Evolutionary conservation across 1,284 basidiomycete genomes (phyloP), one percentile per base, ranked within the genome.

Genomic region (Trichosporon sp.): DNA sequence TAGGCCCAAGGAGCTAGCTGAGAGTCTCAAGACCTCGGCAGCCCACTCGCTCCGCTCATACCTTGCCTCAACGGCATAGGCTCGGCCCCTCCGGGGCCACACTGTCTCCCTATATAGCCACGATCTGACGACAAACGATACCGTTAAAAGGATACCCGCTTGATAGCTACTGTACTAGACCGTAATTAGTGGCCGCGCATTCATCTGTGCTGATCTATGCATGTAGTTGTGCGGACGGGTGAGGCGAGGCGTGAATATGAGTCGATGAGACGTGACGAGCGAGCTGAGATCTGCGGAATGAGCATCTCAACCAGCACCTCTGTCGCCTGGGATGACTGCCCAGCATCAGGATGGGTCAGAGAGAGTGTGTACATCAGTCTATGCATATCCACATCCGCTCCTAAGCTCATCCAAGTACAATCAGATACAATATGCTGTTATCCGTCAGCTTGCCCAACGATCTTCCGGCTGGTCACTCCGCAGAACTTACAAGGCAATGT

Each of bases 401-500:
- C 43, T 54, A 21, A 38, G 51, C 54, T 51, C 71, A 70, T 66
- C 64, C 69, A 48, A 68, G 37, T 37, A 68, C 43, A 21, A 73
- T 65, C 61, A 61, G 35, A 43, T 66, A 70, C 35, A 70, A 14
- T 26, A 73, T 73, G 14, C 71, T 73, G 69, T 21, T 21, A 10
- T 0, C 5, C 10, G 71, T 72, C 71, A 72, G 71, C 71, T n/a
- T 26, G 26, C 26, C 26, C 26, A 26, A 2, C 3, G n/a, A 8
- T 11, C 5, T 6, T 26, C 26, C 26, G 26, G 26, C 26, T 26
- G 26, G 26, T 26, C 26, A 26, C 38, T 21, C 4, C 7, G 12
- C 7, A 26, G 5, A 38, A 79, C 83, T 76, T 70, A 84, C 83
- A 95, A 89, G 73, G 91, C 84, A 66, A 92, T 87, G 83, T 96